Conservation (phyloP, 441 rosid species). For the Capsella rubella region DNA sequence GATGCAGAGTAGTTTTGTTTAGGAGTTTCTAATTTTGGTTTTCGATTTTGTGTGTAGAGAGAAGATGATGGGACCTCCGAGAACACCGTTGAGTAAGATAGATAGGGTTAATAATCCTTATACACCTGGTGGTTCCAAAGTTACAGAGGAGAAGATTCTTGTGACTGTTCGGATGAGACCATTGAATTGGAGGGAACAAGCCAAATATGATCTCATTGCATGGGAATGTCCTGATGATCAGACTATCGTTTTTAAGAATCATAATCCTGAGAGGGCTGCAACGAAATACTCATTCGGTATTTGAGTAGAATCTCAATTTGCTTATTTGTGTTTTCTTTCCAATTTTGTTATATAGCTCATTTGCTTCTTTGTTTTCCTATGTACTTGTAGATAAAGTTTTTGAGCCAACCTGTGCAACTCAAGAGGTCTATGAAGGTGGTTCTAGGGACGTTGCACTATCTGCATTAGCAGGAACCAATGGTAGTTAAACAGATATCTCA, state of each 20-base stretch:
- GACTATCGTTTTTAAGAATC: conserved; percentile 67
- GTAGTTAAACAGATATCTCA: conserved; percentile 44
- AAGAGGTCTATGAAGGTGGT: conserved; percentile 82
- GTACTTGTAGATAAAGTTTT: conserved; percentile 14
- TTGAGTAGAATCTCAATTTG: conserved; percentile 23
- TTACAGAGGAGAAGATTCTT: conserved; percentile 83
- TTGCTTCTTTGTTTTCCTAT: background rate
- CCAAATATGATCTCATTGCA: conserved; percentile 87
- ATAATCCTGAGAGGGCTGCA: conserved; percentile 64
- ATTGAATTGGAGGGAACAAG: conserved; percentile 80
- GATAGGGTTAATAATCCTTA: conserved; percentile 53
- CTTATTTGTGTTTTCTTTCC: conserved; percentile 1
- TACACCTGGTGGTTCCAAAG: conserved; percentile 70
- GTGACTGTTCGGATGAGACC: conserved; percentile 92
- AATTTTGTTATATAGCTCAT: conserved; percentile 11
- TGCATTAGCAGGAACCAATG: conserved; percentile 86
- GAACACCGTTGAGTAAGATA: conserved; percentile 72
- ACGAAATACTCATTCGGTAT: conserved; percentile 62
- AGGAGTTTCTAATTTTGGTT: conserved; percentile 12
- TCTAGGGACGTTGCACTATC: conserved; percentile 89
- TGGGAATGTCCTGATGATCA: conserved; percentile 86
- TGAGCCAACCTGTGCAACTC: conserved; percentile 58
- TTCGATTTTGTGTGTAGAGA: conserved; percentile 32
- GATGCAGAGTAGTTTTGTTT: too few species aligned
- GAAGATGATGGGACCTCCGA: conserved; percentile 66